These are phyloP conservation scores for Nakazawaea molendinolei DNA, from an alignment of 805 yeast genomes.

Conservation along the genomic window DNA sequence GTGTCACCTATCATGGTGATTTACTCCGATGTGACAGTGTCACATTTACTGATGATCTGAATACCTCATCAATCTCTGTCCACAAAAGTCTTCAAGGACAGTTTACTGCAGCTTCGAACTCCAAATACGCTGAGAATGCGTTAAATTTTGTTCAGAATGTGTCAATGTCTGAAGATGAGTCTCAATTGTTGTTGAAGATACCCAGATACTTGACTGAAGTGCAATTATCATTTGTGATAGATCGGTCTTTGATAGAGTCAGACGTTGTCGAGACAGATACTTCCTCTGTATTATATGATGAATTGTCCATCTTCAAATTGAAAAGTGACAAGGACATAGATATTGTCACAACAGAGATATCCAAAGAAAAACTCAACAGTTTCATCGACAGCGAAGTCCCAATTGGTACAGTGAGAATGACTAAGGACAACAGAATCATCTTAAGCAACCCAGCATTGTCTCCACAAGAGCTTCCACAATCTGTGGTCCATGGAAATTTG, in stretches of 20 bases:
- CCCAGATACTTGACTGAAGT: not conserved
- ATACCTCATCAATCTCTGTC: too few species aligned
- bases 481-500: too few species aligned
- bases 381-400: too few species aligned
- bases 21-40: too few species aligned
- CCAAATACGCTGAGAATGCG: not conserved
- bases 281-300: not conserved
- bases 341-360: not conserved
- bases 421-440: too few species aligned
- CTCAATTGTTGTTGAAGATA: slow-evolving; percentile 3
- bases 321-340: slow-evolving; percentile 1
- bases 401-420: too few species aligned
- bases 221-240: not conserved
- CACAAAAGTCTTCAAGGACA: not conserved
- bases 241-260: not conserved
- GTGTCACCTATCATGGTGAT: too few species aligned
- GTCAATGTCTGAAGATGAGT: slow-evolving; percentile 1
- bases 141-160: slow-evolving; percentile 2
- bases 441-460: too few species aligned
- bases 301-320: slow-evolving; percentile 1
- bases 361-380: too few species aligned
- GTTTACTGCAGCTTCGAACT: not conserved
- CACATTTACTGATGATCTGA: too few species aligned
- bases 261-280: too few species aligned
- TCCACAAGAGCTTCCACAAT: too few species aligned